phyloP scores from a whole-genome alignment of 805 yeast species.

The Starmerella riodocensis region DNA sequence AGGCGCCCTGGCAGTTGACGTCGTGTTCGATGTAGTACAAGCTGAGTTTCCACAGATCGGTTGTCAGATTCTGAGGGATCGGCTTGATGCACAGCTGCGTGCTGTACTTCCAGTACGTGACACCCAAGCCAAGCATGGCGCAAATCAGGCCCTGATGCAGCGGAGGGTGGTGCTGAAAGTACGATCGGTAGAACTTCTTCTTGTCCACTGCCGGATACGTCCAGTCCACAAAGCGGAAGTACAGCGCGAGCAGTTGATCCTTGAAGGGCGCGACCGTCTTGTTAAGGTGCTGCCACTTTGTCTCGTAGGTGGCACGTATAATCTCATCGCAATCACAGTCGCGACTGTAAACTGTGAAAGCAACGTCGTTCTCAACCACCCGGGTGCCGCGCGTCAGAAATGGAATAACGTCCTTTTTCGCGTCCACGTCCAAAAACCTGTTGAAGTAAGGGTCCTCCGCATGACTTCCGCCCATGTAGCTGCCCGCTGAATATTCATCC shows the following conservation, averaged over 20 bases:
- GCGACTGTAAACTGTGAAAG: conserved; percentile 13
- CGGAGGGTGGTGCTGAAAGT: conserved; percentile 21
- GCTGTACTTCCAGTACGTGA: conserved; percentile 29
- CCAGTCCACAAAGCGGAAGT: conserved; percentile 27
- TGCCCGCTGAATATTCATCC: conserved; percentile 19
- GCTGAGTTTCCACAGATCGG: conserved; percentile 23
- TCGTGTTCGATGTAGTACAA: conserved; percentile 24
- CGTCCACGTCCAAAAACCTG: conserved; percentile 13
- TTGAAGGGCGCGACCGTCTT: conserved; percentile 16
- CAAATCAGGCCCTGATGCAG: conserved; percentile 26
- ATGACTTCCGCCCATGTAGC: conserved; percentile 24
- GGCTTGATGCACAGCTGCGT: conserved; percentile 23
- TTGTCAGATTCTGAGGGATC: conserved; percentile 23
- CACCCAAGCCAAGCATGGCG: conserved; percentile 27
- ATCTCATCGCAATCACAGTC: conserved; percentile 21
- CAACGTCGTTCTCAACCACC: conserved; percentile 13
- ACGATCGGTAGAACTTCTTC: conserved; percentile 23
- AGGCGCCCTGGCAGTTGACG: conserved; percentile 22
- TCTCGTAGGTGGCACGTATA: conserved; percentile 18
- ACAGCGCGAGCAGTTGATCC: conserved; percentile 26
- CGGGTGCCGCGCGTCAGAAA: conserved; percentile 25
- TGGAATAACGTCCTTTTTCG: conserved; percentile 13
- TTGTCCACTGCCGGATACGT: conserved; percentile 28
- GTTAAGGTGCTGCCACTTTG: conserved; percentile 9
- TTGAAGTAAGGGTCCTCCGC: conserved; percentile 26